Evolutionary conservation across 805 yeast species (phyloP), one percentile per base, ranked within the genome.

Genomic region (Yamadazyma laniorum): DNA sequence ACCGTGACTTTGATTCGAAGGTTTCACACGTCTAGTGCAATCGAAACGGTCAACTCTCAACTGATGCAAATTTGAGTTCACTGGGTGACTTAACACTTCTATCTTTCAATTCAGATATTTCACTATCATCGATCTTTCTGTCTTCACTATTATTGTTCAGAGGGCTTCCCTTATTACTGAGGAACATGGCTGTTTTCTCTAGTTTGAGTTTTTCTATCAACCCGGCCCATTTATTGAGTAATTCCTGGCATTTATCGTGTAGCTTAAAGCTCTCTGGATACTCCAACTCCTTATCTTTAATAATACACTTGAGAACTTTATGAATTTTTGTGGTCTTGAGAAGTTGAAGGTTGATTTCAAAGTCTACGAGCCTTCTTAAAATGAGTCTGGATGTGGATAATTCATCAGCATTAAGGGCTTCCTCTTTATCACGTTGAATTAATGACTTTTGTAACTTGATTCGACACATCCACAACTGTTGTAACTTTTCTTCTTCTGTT

Each of bases 261-360:
- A 75, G 61, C 41, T 67, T 61, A 52, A 63, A 70, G 43, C 73
- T 70, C 26, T 70, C 66, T 11, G 67, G 62, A 42, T 67, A 63
- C 42, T 61, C 69, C 44, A 73, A 58, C 25, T 57, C 58, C 18
- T 58, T 59, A 42, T 65, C 62, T 40, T 63, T 65, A 35, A 65
- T 42, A 15, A 75, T 72, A 39, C 76, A 75, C 50, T 69, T 72
- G 42, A 75, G 51, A 1, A 75, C 79, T 51, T 75, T 75, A 49
- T 75, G 79, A 35, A 75, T 58, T 47, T 74, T 75, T 12, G 79
- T 72, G 16, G 55, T 54, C 34, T 58, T 61, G 41, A 75, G 58
- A 15, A 74, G 50, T 12, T 67, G 69, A 15, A 59, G 53, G 19
- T 52, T 61, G 25, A 75, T 64, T 1, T 74, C 65, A 41, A 72